phyloP scores from a whole-genome alignment of 192 early-diverging fungal species.

The Phlyctochytrium arcticum region DNA sequence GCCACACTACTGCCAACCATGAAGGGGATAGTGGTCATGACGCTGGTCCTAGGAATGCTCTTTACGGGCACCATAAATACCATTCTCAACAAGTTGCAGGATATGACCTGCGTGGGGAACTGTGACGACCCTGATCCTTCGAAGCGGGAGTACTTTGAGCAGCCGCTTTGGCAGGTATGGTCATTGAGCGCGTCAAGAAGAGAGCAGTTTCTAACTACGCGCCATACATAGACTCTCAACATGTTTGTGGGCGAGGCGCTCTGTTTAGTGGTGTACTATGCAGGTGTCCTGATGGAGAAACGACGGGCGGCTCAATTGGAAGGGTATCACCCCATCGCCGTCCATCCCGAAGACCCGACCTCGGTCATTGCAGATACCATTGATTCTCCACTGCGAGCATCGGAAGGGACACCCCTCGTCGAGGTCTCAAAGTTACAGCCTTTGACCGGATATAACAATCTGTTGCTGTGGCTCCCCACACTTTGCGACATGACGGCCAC shows the following conservation, averaged over 20 bases:
- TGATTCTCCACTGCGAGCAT: neutral
- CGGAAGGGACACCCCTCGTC: neutral
- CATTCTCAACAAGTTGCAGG: constrained; percentile 83
- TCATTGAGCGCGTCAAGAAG: neutral
- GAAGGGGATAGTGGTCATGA: constrained; percentile 8
- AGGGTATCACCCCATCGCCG: constrained; percentile 4
- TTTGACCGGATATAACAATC: constrained; percentile 50
- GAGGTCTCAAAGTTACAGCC: constrained; percentile 20
- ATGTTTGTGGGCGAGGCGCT: constrained; percentile 95
- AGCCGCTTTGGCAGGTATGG: constrained; percentile 86
- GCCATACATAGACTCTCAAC: constrained; percentile 63
- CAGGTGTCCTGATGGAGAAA: constrained; percentile 32
- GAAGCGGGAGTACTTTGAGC: constrained; percentile 79
- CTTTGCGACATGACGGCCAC: constrained; percentile 76
- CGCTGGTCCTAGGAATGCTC: constrained; percentile 71
- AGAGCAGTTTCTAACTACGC: neutral
- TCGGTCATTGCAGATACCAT: neutral
- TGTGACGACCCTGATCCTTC: constrained; percentile 72
- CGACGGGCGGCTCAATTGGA: neutral
- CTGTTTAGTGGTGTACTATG: constrained; percentile 67
- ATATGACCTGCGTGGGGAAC: constrained; percentile 83
- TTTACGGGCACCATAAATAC: constrained; percentile 74
- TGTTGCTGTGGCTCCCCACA: constrained; percentile 75
- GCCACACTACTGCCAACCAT: no score
- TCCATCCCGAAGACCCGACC: constrained; percentile 13